Evolutionary conservation across 371 early-diverging fungal species (phyloP).

Genomic region (Choanephora cucurbitarum): DNA sequence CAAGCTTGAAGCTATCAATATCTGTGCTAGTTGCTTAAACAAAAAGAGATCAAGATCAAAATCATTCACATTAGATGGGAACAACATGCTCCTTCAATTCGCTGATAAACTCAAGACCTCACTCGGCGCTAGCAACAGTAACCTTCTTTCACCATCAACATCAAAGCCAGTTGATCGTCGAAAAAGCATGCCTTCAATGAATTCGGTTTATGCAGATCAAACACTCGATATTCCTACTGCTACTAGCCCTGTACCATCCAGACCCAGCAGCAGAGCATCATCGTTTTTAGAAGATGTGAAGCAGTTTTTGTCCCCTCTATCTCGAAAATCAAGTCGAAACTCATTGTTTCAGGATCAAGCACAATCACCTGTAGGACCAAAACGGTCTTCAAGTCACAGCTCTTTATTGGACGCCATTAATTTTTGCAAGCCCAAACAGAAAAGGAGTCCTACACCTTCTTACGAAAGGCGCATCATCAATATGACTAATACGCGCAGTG

Average conservation of each 20-base stretch:
- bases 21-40: conserved; percentile 12
- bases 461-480: conserved; percentile 19
- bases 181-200: conserved; percentile 28
- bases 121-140: conserved; percentile 4
- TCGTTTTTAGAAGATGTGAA: conserved; percentile 32
- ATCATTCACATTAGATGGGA: conserved; percentile 21
- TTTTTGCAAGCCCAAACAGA: conserved; percentile 21
- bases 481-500: neutral
- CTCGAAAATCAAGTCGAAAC: conserved; percentile 26
- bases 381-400: conserved; percentile 21
- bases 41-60: conserved; percentile 19
- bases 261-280: conserved; percentile 28
- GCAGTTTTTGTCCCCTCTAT: conserved; percentile 23
- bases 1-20: neutral
- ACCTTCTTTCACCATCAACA: conserved; percentile 7
- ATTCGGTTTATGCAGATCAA: conserved; percentile 1
- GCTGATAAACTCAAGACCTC: conserved; percentile 27
- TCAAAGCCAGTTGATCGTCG: conserved; percentile 6
- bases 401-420: conserved; percentile 25
- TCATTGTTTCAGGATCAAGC: conserved; percentile 12
- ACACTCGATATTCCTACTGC: conserved; percentile 4
- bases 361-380: neutral
- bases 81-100: conserved; percentile 10
- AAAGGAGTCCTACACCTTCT: conserved; percentile 1
- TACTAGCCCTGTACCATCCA: conserved; percentile 7